Evolutionary conservation across 2,329 filamentous ascomycete species (phyloP), one percentile per base, ranked within the genome.

Genomic region (Diaporthe nobilis): DNA sequence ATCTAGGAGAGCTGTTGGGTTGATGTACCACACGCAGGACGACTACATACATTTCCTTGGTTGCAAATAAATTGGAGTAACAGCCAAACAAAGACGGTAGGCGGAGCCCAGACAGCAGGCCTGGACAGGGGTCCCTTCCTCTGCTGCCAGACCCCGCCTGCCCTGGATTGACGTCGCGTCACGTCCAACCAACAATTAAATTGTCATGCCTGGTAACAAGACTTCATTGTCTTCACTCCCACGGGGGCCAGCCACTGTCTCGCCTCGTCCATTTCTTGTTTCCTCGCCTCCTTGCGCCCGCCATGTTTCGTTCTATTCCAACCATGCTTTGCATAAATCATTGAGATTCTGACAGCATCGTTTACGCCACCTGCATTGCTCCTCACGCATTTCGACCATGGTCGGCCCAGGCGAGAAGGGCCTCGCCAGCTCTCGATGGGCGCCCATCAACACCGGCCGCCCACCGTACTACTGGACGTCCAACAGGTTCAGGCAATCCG

Each of bases 351-450:
- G 31, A 25, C 15, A 55, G 28, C 65, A 70, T 42, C 49, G 2
- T 28, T 39, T 68, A 28, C 22, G 22, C 47, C 7, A 4, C n/a
- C 65, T 55, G 65, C 20, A 53, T 39, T 42, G 4, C 47, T 28
- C 39, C 25, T 57, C 39, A 25, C 25, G 17, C 13, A 44, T 53
- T 53, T 22, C 34, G 20, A 20, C 10, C 49, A 70, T 70, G 65
- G 65, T 51, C 34, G 34, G 65, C 2, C 49, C 49, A 28, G 73
- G 55, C 17, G 73, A 77, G 9, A 75, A 55, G 31, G 76, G 76
- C 17, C 74, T 77, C 42, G 61, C 65, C 65, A 72, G 39, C 71
- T 77, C 76, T 4, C 51, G 71, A 28, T 77, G 76, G 76, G 76
- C 76, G 5, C 73, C 76, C 42, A 63, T 76, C 58, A 75, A 73